Evolutionary conservation across 2,329 filamentous ascomycete species (phyloP), one percentile per base, ranked within the genome.

Genomic region (Penicillium glabrum): DNA sequence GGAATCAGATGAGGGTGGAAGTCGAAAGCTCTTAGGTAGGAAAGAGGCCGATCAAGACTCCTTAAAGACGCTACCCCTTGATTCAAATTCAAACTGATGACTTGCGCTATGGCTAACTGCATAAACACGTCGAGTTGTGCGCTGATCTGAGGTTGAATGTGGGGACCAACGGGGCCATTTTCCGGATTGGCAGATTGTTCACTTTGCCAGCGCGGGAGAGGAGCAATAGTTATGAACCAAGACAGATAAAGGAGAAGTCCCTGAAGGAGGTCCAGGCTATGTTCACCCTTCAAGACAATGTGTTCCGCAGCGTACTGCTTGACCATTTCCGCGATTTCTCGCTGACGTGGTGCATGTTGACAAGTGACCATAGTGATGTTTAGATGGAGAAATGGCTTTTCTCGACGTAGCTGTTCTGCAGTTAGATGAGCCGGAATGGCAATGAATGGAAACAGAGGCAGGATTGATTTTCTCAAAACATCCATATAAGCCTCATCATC

Each of bases 81-180:
- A 39, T 59, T 79, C 13, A 85, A 65, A 2, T 77, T 78, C 35
- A 84, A 64, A 53, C 83, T 82, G 0, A 75, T 75, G 8, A 78
- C 70, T 1, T 84, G 73, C 5, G 78, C 80, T 13, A 75, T 67
- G 1, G 82, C 79, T 21, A 86, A 61, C 9, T 79, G 74, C 3
- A 84, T 65, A 3, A 85, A 69, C 51, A 81, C 83, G 62, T 79
- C 78, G 13, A 85, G 66, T 57, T 85, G 83, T 0, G 77, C 24
- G 19, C 39, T 60, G n/a, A 44, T 45, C 19, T 56, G 61, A 39
- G 49, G 21, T 10, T 60, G 19, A 29, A 52, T 23, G 9, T 60
- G 56, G 14, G 51, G 21, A 31, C 59, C 53, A 33, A 39, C n/a
- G 8, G 58, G 52, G 1, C 10, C 5, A 23, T 47, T 54, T 16